Conservation (phyloP, 306 rosid species). For the Purshia tridentata region DNA sequence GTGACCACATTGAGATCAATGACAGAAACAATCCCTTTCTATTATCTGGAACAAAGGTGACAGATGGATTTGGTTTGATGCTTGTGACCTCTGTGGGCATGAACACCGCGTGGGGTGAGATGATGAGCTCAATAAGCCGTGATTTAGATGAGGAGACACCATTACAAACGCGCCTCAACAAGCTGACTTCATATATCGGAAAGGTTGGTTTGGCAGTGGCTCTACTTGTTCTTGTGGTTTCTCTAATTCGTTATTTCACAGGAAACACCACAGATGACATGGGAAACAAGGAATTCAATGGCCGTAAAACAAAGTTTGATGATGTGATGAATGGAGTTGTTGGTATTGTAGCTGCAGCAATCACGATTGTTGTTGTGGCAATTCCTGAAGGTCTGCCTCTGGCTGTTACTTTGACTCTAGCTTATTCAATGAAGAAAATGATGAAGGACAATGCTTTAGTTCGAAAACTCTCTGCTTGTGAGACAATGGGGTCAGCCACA, state of each 20-base stretch:
- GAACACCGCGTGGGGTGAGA: conserved; percentile 22
- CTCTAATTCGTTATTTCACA: conserved; percentile 21
- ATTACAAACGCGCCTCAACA: conserved; percentile 15
- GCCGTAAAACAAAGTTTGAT: background rate
- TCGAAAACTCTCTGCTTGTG: background rate
- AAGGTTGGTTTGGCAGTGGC: conserved; percentile 18
- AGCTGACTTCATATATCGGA: conserved; percentile 17
- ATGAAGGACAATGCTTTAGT: conserved; percentile 23
- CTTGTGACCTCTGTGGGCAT: conserved; percentile 17
- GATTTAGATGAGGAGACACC: conserved; percentile 17
- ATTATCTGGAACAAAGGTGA: conserved; percentile 14
- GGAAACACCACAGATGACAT: conserved; percentile 19
- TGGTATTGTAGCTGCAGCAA: conserved; percentile 15
- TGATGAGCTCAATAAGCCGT: conserved; percentile 12
- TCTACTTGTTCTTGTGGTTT: conserved; percentile 11
- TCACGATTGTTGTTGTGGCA: conserved; percentile 24
- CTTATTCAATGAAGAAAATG: conserved; percentile 4
- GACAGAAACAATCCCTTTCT: background rate
- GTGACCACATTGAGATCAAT: conserved; percentile 15
- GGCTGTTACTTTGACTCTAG: conserved; percentile 15
- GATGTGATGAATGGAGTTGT: conserved; percentile 9
- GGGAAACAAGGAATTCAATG: conserved; percentile 8
- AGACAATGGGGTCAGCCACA: no score
- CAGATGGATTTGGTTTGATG: conserved; percentile 13
- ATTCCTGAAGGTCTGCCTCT: conserved; percentile 25